phyloP scores from a whole-genome alignment of 345 rosid species.

The Melastoma malabathricum region DNA sequence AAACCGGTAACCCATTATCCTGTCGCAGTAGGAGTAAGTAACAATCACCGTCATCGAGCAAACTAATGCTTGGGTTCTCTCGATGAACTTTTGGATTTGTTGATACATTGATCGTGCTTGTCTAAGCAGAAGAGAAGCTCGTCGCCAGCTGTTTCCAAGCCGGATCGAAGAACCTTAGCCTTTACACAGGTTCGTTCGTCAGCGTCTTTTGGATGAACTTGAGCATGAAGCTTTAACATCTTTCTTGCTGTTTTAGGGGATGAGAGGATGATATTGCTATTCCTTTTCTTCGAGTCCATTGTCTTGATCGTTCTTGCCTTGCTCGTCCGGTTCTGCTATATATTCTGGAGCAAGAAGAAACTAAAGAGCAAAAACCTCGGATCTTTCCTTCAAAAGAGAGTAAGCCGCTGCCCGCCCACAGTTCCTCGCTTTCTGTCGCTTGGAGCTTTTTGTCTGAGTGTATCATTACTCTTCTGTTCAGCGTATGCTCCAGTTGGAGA shows the following conservation, averaged over 20 bases:
- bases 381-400: conserved; percentile 59
- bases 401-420: conserved; percentile 12
- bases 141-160: conserved; percentile 52
- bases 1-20: conserved; percentile 37
- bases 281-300: conserved; percentile 53
- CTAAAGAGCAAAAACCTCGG: conserved; percentile 45
- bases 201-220: neutral
- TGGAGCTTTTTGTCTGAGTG: neutral
- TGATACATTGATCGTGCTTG: neutral
- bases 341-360: conserved; percentile 84
- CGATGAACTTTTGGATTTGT: neutral
- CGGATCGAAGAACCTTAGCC: conserved; percentile 22
- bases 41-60: neutral
- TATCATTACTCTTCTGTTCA: conserved; percentile 9
- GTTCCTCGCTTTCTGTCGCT: neutral
- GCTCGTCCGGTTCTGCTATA: conserved; percentile 58
- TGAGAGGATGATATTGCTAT: conserved; percentile 32
- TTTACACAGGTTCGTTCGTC: conserved; percentile 34
- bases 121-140: conserved; percentile 42
- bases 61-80: neutral
- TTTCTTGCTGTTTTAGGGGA: conserved; percentile 29
- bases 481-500: conserved; percentile 60
- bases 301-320: conserved; percentile 40
- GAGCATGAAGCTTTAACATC: neutral
- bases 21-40: conserved; percentile 40